A percentile compares a stretch with the other conserved stretches of the same genome.
These are phyloP conservation scores for Aschersonia sp. DNA, from an alignment of 2,329 filamentous ascomycete genomes.

Conservation along the genomic window DNA sequence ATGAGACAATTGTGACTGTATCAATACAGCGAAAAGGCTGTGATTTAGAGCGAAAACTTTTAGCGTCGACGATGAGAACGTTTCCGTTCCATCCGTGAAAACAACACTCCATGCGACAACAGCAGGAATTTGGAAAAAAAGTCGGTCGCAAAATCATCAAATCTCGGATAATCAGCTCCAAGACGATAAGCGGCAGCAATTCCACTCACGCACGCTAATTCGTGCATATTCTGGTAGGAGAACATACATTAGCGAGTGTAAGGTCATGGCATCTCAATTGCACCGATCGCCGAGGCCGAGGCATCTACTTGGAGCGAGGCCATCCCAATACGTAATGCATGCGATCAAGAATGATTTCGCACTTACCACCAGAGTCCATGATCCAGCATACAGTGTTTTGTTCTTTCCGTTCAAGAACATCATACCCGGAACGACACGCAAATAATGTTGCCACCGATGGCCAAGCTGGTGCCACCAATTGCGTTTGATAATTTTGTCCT, in stretches of 20 bases:
- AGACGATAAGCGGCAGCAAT: conserved; percentile 57
- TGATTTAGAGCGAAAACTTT: not conserved
- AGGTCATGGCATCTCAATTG: not conserved
- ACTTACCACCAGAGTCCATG: conserved; percentile 53
- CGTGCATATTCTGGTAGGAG: conserved; percentile 44
- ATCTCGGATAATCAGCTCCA: conserved; percentile 47
- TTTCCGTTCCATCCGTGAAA: conserved; percentile 16
- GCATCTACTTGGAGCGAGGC: no score
- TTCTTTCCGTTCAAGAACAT: conserved; percentile 56
- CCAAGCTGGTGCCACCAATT: conserved; percentile 59
- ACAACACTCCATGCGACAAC: conserved; percentile 27
- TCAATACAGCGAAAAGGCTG: not conserved
- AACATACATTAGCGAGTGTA: not conserved
- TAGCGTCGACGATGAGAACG: not conserved
- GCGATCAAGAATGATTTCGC: no score
- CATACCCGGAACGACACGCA: conserved; percentile 54
- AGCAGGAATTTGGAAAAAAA: conserved; percentile 32
- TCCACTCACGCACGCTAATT: conserved; percentile 55
- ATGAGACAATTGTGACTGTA: no score
- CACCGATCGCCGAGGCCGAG: not conserved
- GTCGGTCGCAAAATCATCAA: conserved; percentile 37
- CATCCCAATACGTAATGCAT: no score
- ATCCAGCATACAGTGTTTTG: conserved; percentile 47
- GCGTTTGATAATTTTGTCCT: conserved; percentile 43
- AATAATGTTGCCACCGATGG: conserved; percentile 49